phyloP scores from a whole-genome alignment of 202 grass and related monocot genomes.

The Hordeum pubiflorum region DNA sequence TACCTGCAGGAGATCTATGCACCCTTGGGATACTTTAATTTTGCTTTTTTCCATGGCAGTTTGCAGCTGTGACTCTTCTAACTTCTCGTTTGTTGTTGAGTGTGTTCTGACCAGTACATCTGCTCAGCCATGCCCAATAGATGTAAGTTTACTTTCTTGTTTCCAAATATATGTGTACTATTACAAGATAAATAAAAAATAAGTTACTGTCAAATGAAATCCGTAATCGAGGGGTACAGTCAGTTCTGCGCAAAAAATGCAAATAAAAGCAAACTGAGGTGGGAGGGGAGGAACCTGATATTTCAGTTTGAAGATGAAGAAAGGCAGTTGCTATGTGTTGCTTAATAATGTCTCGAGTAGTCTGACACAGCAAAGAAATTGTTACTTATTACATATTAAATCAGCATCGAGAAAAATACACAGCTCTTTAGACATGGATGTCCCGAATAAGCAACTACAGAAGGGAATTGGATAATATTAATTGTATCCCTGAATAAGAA shows the following conservation, averaged over 20 bases:
- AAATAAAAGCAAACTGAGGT: constrained; percentile 25
- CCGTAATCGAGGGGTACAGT: background rate
- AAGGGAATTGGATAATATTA: constrained; percentile 15
- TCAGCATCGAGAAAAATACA: constrained; percentile 21
- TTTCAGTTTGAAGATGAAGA: constrained; percentile 76
- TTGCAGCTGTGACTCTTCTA: constrained; percentile 67
- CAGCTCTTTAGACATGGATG: background rate
- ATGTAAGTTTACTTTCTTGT: constrained; percentile 16
- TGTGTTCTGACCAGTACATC: constrained; percentile 55
- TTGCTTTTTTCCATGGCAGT: constrained; percentile 67
- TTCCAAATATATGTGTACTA: constrained; percentile 6
- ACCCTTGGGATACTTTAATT: constrained; percentile 72
- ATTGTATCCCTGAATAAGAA: constrained; percentile 4
- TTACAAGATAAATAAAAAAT: constrained; percentile 21
- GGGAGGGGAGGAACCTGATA: constrained; percentile 58
- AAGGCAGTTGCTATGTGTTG: constrained; percentile 72
- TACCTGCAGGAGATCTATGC: constrained; percentile 92
- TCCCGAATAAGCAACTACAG: constrained; percentile 2
- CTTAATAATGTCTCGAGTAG: constrained; percentile 71
- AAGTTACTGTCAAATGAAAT: constrained; percentile 25
- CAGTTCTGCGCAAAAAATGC: constrained; percentile 12
- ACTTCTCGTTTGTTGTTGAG: constrained; percentile 37
- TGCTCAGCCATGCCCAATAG: constrained; percentile 39
- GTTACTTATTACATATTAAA: constrained; percentile 2
- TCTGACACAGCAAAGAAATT: constrained; percentile 48